Conservation (phyloP, 306 rosid genomes). For the Medicago arabica region DNA sequence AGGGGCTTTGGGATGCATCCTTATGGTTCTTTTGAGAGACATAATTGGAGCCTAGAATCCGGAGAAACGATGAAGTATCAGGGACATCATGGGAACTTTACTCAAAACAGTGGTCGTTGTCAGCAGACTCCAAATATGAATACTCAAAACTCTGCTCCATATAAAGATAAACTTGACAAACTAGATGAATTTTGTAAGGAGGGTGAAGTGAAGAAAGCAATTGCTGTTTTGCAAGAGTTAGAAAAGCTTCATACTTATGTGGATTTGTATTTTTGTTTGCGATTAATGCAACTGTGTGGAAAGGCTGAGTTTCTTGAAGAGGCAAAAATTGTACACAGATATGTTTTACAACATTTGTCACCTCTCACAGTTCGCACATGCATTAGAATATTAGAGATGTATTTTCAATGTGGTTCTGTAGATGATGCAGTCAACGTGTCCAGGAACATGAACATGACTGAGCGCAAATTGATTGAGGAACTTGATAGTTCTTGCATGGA, state of each 20-base stretch:
- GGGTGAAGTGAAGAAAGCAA: constrained; percentile 52
- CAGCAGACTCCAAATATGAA: not conserved
- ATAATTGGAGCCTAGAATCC: constrained; percentile 38
- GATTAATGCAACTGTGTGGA: constrained; percentile 51
- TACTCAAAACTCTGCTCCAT: not conserved
- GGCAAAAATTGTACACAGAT: constrained; percentile 64
- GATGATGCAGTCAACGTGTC: constrained; percentile 64
- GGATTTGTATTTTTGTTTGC: constrained; percentile 8
- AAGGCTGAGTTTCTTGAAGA: constrained; percentile 66
- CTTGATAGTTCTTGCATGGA: constrained; percentile 64
- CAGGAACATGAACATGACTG: constrained; percentile 44
- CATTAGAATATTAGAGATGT: constrained; percentile 75
- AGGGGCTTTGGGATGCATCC: constrained; percentile 30
- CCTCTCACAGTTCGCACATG: constrained; percentile 59
- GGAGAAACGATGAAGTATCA: constrained; percentile 44
- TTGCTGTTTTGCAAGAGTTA: constrained; percentile 12
- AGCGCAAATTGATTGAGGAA: not conserved
- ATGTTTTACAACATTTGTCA: constrained; percentile 49
- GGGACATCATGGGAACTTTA: constrained; percentile 5
- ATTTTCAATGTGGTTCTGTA: constrained; percentile 79
- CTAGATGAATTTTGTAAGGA: constrained; percentile 64
- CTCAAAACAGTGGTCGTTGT: not conserved
- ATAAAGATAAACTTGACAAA: no score
- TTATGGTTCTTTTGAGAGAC: constrained; percentile 35
- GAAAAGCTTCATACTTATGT: constrained; percentile 25